Evolutionary conservation across 805 yeast genomes (phyloP).

Genomic region (Ogataea allantospora): DNA sequence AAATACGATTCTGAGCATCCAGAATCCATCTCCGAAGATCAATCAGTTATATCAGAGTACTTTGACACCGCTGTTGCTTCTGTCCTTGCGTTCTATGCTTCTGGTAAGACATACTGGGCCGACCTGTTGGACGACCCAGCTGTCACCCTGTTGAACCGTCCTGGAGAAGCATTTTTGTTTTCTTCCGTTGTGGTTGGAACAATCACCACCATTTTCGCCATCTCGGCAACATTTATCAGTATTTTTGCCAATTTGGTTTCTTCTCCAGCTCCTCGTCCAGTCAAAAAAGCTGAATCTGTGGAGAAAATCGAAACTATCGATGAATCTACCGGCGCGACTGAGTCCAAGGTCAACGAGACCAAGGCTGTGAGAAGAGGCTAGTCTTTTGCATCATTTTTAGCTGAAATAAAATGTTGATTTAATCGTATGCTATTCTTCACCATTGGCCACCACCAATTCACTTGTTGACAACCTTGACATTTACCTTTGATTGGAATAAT

Average conservation of each 20-base stretch:
- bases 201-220: constrained; percentile 42
- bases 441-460: constrained; percentile 31
- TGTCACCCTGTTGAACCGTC: constrained; percentile 42
- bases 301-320: constrained; percentile 17
- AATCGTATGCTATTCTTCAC: constrained; percentile 24
- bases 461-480: constrained; percentile 24
- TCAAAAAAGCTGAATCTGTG: constrained; percentile 5
- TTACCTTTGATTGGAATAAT: constrained; percentile 29
- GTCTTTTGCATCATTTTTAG: background rate
- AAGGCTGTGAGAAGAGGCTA: constrained; percentile 28
- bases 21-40: constrained; percentile 15
- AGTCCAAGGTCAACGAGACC: constrained; percentile 29
- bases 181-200: constrained; percentile 40
- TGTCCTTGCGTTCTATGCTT: constrained; percentile 22
- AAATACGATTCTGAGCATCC: constrained; percentile 41
- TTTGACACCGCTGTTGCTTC: constrained; percentile 18
- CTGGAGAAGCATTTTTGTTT: constrained; percentile 50
- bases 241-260: constrained; percentile 16
- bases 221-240: constrained; percentile 37
- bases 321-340: constrained; percentile 18
- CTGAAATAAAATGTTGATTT: constrained; percentile 7
- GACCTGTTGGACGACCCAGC: constrained; percentile 47
- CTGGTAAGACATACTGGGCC: constrained; percentile 33
- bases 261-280: constrained; percentile 6
- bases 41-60: constrained; percentile 19